These are phyloP conservation scores for Yarrowia sp. DNA, from an alignment of 805 yeast genomes.

Conservation along the genomic window DNA sequence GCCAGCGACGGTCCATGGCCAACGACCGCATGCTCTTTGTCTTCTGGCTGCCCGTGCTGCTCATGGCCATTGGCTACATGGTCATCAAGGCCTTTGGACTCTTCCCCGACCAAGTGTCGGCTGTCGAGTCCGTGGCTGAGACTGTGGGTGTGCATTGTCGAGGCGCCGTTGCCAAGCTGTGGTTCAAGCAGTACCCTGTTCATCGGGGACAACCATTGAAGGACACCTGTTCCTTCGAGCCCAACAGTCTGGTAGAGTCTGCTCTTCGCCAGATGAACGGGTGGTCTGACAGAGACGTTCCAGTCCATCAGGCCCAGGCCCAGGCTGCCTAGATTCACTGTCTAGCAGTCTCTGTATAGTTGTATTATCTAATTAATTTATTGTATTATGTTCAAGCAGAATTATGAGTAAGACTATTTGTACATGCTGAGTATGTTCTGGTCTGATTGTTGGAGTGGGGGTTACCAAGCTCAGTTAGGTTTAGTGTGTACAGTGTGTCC, in stretches of 20 bases:
- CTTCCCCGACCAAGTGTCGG: constrained; percentile 46
- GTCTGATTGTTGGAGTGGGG: neutral
- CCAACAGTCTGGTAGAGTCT: constrained; percentile 19
- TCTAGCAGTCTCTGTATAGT: constrained; percentile 5
- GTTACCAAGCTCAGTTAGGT: neutral
- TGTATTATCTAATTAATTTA: constrained; percentile 23
- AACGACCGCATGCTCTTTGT: constrained; percentile 86
- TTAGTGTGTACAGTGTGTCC: constrained; percentile 19
- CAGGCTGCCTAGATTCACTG: constrained; percentile 9
- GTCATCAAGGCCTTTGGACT: constrained; percentile 62
- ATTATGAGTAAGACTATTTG: too few relatives aligned
- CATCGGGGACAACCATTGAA: constrained; percentile 15
- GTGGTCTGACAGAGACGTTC: constrained; percentile 24
- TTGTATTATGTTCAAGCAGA: neutral
- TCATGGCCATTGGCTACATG: constrained; percentile 45
- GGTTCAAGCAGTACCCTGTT: constrained; percentile 33
- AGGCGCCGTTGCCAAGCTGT: constrained; percentile 30
- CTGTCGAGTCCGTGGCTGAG: constrained; percentile 27
- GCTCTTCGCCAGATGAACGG: constrained; percentile 36
- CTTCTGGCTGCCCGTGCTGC: constrained; percentile 86
- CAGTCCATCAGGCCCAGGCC: constrained; percentile 17
- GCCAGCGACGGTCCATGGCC: constrained; percentile 55
- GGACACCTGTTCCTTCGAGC: constrained; percentile 22
- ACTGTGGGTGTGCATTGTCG: constrained; percentile 22
- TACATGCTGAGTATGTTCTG: too few relatives aligned